Conservation (phyloP, 495 filamentous ascomycete genomes). For the Entonaema liquescens region DNA sequence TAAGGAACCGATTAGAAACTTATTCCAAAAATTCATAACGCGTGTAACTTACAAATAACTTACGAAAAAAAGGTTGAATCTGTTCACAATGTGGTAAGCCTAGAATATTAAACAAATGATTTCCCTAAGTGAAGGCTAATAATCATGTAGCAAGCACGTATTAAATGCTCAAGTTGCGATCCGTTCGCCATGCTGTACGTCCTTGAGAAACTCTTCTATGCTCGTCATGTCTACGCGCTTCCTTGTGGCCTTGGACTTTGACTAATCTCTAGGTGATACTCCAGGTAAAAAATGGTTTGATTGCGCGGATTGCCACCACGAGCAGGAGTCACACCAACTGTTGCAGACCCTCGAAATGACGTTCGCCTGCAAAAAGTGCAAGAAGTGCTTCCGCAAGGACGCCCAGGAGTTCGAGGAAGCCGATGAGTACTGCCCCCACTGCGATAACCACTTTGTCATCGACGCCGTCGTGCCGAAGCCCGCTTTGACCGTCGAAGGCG, state of each 20-base stretch:
- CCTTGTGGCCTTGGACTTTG: not conserved
- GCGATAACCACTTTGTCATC: slow-evolving; percentile 96
- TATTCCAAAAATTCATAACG: slow-evolving; percentile 7
- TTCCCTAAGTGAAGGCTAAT: slow-evolving; percentile 1
- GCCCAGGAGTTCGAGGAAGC: slow-evolving; percentile 90
- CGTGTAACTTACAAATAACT: not conserved
- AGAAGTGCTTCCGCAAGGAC: slow-evolving; percentile 96
- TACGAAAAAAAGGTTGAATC: not conserved
- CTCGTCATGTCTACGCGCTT: not conserved
- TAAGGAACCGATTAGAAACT: slow-evolving; percentile 3
- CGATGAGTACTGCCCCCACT: slow-evolving; percentile 99
- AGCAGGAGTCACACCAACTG: slow-evolving; percentile 78
- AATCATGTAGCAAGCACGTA: slow-evolving; percentile 78
- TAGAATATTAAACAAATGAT: not conserved
- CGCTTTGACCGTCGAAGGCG: slow-evolving; percentile 83
- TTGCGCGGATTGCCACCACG: slow-evolving; percentile 93
- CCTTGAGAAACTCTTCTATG: not conserved
- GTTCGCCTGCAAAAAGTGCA: slow-evolving; percentile 98
- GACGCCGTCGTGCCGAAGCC: slow-evolving; percentile 86
- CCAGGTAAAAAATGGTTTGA: slow-evolving; percentile 97
- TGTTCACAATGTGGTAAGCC: slow-evolving; percentile 41
- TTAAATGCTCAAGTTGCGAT: slow-evolving; percentile 98
- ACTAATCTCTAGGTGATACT: not conserved
- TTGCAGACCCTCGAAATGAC: slow-evolving; percentile 84
- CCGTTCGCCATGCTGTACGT: slow-evolving; percentile 91